Base-by-base conservation (phyloP, 1,139 yeast genomes). In the Taiozyma onychis region DNA sequence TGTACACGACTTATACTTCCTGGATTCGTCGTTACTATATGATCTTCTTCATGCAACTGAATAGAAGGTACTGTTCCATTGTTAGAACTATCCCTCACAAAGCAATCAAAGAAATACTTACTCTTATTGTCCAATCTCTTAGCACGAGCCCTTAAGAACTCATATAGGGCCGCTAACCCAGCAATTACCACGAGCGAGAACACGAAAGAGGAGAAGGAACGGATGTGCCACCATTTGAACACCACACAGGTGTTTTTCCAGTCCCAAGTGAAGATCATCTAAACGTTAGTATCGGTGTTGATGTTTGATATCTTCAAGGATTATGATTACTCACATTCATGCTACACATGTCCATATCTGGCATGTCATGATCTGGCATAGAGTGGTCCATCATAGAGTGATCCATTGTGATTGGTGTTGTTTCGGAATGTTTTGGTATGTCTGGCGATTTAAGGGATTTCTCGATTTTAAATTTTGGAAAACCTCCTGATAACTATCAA, bases 211-310 rank as follows among this genome's bases (percentile, higher is more conserved):
- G 64, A 44, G n/a, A 67, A 60, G 1, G 83, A 76, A 45, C 71
- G 74, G 46, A 87, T 76, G 57, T 85, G 91, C 96, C 96, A 87
- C 89, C 91, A 85, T 54, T 70, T 68, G 66, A 84, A 85, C 13
- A 87, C 77, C 16, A 87, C 78, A 64, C 96, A 87, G 14, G 87
- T 73, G 64, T 87, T 78, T 48, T 77, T 72, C 71, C 87, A 83
- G 58, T 82, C 80, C 95, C 95, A 88, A 11, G 91, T 86, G 66
- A 87, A 86, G n/a, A 85, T 61, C 93, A 85, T 87, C 65, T 81
- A 30, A 54, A 41, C 10, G 48, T 44, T 54, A 28, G 55, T 59
- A 27, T 47, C 43, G 24, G 42, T 9, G 9, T 7, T 11, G 44
- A 37, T 30, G n/a, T 30, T 30, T 11, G n/a, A 13, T 11, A n/a